Percentiles rank a stretch among this genome's conserved stretches.
Evolutionary conservation across 2,329 filamentous ascomycete species (phyloP).

Genomic region (Beauveria rudraprayagi): DNA sequence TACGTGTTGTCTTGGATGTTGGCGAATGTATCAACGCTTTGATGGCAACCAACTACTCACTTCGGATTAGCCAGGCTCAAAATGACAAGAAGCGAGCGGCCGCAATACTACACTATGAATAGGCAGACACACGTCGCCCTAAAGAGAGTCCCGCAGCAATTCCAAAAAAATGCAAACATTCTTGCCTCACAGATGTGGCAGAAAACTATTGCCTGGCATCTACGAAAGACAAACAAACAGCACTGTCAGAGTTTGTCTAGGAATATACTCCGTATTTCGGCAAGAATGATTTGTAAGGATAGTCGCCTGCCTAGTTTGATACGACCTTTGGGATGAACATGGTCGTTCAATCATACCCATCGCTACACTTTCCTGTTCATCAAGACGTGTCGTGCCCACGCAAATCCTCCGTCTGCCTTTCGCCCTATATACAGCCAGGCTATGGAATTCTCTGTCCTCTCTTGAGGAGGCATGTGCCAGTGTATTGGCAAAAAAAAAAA

Average conservation of each 20-base stretch:
- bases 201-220: no score
- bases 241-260: neutral
- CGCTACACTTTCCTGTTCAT: neutral
- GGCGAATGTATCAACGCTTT: no score
- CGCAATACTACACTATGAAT: no score
- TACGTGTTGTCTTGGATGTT: no score
- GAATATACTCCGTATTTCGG: neutral
- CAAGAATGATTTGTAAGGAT: neutral
- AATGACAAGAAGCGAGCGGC: no score
- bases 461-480: neutral
- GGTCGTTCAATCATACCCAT: neutral
- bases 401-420: neutral
- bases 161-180: no score
- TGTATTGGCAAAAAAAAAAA: neutral
- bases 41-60: no score
- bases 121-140: no score
- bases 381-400: neutral
- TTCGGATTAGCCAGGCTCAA: no score
- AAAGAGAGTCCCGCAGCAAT: no score
- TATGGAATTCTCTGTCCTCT: neutral
- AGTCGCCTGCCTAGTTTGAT: neutral
- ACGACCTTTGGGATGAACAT: neutral
- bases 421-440: neutral
- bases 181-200: no score
- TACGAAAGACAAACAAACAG: neutral